Evolutionary conservation across 2,329 filamentous ascomycete species (phyloP).

Genomic region (Phaeosphaeriaceae sp.): DNA sequence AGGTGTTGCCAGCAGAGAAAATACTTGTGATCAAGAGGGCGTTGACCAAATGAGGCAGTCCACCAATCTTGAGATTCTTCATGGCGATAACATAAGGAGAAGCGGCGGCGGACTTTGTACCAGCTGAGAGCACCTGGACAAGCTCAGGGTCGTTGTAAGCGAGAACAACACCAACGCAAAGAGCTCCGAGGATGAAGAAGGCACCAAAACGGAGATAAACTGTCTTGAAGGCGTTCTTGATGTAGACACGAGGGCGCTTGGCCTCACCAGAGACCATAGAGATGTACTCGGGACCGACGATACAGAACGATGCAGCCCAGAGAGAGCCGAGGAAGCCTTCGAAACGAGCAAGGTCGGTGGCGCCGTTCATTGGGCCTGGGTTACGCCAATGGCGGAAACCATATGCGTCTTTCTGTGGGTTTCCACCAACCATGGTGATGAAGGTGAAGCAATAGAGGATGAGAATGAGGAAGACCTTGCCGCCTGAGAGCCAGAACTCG

Average conservation of each 20-base stretch:
- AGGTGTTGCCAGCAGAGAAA: constrained; percentile 63
- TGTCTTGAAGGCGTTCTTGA: constrained; percentile 57
- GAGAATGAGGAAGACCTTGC: constrained; percentile 56
- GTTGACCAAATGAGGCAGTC: constrained; percentile 65
- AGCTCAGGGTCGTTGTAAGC: constrained; percentile 76
- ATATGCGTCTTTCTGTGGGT: constrained; percentile 50
- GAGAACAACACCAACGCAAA: constrained; percentile 53
- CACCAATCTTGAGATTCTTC: constrained; percentile 59
- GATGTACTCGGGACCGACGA: constrained; percentile 58
- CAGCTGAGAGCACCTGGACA: constrained; percentile 55
- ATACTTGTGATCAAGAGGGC: constrained; percentile 61
- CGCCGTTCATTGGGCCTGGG: constrained; percentile 43
- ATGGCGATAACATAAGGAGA: constrained; percentile 70
- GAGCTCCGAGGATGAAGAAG: constrained; percentile 56
- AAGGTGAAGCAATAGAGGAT: constrained; percentile 56
- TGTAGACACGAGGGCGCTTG: constrained; percentile 53
- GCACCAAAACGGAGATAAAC: constrained; percentile 55
- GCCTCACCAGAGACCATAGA: constrained; percentile 57
- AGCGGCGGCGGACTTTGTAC: constrained; percentile 55
- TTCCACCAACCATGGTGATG: constrained; percentile 54
- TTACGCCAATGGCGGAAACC: constrained; percentile 55
- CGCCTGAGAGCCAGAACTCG: constrained; percentile 55
- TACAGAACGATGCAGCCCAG: constrained; percentile 54
- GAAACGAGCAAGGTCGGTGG: constrained; percentile 37
- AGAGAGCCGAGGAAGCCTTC: constrained; percentile 49